Evolutionary conservation across 108 stramenopile genomes (phyloP).

Genomic region (Nitzschia sp.): DNA sequence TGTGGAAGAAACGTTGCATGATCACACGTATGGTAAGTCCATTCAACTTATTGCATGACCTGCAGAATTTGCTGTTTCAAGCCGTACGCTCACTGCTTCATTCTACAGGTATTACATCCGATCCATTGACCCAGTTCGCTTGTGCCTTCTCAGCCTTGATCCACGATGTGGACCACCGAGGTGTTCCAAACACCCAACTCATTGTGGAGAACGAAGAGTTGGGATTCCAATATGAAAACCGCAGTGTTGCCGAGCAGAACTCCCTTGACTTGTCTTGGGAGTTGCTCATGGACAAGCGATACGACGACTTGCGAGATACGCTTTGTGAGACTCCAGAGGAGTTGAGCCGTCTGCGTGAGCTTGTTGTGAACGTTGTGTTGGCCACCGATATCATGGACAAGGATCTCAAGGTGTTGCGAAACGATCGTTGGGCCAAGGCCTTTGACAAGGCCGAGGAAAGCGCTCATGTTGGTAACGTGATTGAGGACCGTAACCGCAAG

Average conservation of each 20-base stretch:
- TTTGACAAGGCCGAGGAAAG: slow-evolving; percentile 2
- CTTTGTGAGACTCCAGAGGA: slow-evolving; percentile 1
- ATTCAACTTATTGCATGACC: no score
- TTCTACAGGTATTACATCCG: neutral
- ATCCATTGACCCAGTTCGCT: slow-evolving; percentile 12
- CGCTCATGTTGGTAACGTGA: neutral
- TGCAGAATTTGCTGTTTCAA: no score
- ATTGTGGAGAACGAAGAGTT: neutral
- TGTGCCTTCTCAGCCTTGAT: slow-evolving; percentile 3
- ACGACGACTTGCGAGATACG: neutral
- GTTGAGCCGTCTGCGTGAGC: slow-evolving; percentile 1
- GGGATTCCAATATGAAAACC: neutral
- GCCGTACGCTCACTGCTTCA: neutral
- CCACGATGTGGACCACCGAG: slow-evolving; percentile 19
- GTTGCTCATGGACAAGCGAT: slow-evolving; percentile 5
- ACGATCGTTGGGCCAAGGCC: slow-evolving; percentile 2
- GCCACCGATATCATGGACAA: slow-evolving; percentile 27
- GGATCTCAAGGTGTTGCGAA: neutral
- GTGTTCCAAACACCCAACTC: neutral
- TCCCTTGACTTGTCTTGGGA: slow-evolving; percentile 11
- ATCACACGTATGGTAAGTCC: slow-evolving; percentile 1
- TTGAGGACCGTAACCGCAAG: slow-evolving; percentile 3
- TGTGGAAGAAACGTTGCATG: neutral
- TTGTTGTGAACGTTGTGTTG: slow-evolving; percentile 2
- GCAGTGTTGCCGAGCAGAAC: slow-evolving; percentile 5